A percentile compares a stretch with the other conserved stretches of the same genome.
Evolutionary conservation across 208 protist genomes (phyloP).

Genomic region (Acanthamoeba sp.): DNA sequence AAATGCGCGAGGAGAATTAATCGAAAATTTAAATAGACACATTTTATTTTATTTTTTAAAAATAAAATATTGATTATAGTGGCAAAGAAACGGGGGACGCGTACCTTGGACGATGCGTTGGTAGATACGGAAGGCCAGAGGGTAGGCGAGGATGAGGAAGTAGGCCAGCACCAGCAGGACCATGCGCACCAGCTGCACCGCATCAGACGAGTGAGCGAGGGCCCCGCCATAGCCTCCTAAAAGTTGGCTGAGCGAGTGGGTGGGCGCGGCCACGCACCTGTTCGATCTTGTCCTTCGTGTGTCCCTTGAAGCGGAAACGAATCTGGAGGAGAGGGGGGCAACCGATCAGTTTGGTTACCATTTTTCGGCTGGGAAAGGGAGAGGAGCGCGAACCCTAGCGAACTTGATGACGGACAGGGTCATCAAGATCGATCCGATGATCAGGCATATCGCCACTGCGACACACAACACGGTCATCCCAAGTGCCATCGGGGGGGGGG

Average conservation of each 20-base stretch:
- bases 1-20: too few species aligned
- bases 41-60: too few species aligned
- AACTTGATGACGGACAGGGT: not conserved
- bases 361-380: too few species aligned
- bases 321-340: too few species aligned
- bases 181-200: constrained; percentile 13
- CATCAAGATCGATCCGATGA: not conserved
- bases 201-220: too few species aligned
- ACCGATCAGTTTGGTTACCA: too few species aligned
- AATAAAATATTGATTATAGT: too few species aligned
- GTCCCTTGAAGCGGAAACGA: not conserved
- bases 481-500: not conserved
- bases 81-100: too few species aligned
- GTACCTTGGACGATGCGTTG: constrained; percentile 4
- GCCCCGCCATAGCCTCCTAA: too few species aligned
- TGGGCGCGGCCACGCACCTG: not conserved
- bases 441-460: not conserved
- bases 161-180: constrained; percentile 33
- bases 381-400: not conserved
- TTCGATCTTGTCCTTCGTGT: constrained; percentile 41
- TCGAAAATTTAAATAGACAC: too few species aligned
- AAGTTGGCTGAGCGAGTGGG: too few species aligned
- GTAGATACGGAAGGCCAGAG: not conserved
- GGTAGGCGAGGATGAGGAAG: not conserved
- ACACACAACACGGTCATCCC: not conserved